These are phyloP conservation scores for Diaporthe humulicola DNA, from an alignment of 2,329 filamentous ascomycete genomes.

Conservation along the genomic window DNA sequence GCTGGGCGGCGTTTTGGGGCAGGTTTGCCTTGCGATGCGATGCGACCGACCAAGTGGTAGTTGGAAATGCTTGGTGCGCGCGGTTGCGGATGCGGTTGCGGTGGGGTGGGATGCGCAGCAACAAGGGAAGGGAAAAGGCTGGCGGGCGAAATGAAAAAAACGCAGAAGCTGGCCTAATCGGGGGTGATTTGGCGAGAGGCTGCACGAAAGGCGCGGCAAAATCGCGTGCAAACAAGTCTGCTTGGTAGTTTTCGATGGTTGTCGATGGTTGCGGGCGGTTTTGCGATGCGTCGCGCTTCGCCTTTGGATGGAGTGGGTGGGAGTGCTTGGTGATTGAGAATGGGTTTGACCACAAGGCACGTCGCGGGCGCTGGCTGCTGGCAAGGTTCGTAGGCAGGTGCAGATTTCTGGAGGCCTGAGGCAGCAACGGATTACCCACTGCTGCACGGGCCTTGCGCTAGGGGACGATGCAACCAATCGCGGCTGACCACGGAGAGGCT, in stretches of 20 bases:
- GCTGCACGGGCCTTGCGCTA: slow-evolving; percentile 28
- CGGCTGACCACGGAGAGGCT: neutral
- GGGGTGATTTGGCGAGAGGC: slow-evolving; percentile 57
- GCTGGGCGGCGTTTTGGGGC: slow-evolving; percentile 11
- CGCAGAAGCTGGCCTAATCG: slow-evolving; percentile 52
- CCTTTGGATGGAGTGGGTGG: slow-evolving; percentile 56
- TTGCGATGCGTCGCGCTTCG: slow-evolving; percentile 67
- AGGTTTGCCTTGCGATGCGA: slow-evolving; percentile 38
- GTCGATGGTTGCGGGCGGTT: slow-evolving; percentile 71
- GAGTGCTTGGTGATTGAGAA: slow-evolving; percentile 50
- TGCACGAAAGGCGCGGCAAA: slow-evolving; percentile 61
- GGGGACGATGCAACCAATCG: slow-evolving; percentile 56
- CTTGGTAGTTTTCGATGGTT: slow-evolving; percentile 67
- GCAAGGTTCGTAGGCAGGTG: slow-evolving; percentile 57
- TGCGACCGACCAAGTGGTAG: slow-evolving; percentile 5
- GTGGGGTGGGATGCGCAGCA: slow-evolving; percentile 34
- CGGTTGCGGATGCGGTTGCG: slow-evolving; percentile 34
- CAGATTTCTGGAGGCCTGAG: slow-evolving; percentile 44
- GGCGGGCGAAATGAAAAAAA: slow-evolving; percentile 51
- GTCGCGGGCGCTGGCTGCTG: slow-evolving; percentile 44
- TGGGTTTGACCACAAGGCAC: slow-evolving; percentile 60
- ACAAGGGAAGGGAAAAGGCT: slow-evolving; percentile 33
- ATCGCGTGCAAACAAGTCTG: slow-evolving; percentile 68
- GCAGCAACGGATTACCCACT: neutral
- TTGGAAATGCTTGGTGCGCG: slow-evolving; percentile 7